Percentiles rank a stretch among this genome's conserved stretches.
These are phyloP conservation scores for Pelargonium myrrhifolium DNA, from an alignment of 441 rosid species.

Conservation along the genomic window DNA sequence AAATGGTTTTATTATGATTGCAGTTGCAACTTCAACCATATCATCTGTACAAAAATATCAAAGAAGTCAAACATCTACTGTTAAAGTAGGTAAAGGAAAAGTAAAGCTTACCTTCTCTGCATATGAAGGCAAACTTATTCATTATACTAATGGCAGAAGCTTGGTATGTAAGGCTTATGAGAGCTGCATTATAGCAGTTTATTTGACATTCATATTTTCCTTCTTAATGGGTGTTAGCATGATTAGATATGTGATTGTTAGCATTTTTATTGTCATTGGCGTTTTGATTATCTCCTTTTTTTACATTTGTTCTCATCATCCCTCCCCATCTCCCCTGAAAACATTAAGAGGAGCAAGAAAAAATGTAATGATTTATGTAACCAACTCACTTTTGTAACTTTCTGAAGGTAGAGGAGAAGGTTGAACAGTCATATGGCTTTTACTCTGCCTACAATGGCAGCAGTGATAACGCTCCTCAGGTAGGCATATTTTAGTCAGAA, in stretches of 20 bases:
- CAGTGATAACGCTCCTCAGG: slow-evolving; percentile 33
- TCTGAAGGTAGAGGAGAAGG: slow-evolving; percentile 33
- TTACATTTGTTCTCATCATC: not conserved
- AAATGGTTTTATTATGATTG: slow-evolving; percentile 12
- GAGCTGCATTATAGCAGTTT: not conserved
- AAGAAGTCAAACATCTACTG: slow-evolving; percentile 18
- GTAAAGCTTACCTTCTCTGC: slow-evolving; percentile 41
- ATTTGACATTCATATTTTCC: slow-evolving; percentile 4
- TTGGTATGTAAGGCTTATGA: slow-evolving; percentile 26
- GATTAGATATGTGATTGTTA: not conserved
- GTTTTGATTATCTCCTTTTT: slow-evolving; percentile 1
- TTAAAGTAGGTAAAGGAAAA: slow-evolving; percentile 47
- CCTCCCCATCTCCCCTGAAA: not conserved
- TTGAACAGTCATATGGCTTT: slow-evolving; percentile 50
- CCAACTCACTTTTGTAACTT: slow-evolving; percentile 11
- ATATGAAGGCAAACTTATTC: slow-evolving; percentile 42
- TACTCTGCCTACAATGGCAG: slow-evolving; percentile 52
- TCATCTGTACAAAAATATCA: slow-evolving; percentile 26
- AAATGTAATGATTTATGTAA: not conserved
- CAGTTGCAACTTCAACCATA: slow-evolving; percentile 33
- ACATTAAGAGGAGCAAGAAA: not conserved
- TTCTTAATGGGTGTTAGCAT: not conserved
- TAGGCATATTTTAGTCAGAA: slow-evolving; percentile 11
- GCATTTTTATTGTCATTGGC: not conserved
- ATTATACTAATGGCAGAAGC: slow-evolving; percentile 33